These are phyloP conservation scores for Mallotus nudiflorus DNA, from an alignment of 345 rosid species.

Conservation along the genomic window DNA sequence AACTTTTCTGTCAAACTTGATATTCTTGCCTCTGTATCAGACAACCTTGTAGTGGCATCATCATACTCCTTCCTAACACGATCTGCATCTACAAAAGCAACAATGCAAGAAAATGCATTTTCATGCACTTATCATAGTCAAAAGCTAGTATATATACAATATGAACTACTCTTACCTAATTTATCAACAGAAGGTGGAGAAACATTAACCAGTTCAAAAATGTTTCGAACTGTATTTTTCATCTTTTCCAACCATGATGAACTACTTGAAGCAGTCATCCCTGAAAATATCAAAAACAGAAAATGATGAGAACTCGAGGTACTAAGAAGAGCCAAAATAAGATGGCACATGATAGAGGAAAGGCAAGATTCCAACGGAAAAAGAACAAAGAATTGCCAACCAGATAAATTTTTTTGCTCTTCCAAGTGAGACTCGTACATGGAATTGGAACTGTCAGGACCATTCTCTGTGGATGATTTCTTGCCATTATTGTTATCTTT, in stretches of 20 bases:
- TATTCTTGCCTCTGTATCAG: conserved; percentile 76
- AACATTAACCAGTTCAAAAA: conserved; percentile 55
- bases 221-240: neutral
- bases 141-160: neutral
- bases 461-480: conserved; percentile 8
- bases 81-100: conserved; percentile 63
- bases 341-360: too few species aligned
- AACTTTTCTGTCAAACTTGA: conserved; percentile 74
- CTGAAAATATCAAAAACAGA: conserved; percentile 27
- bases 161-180: conserved; percentile 45
- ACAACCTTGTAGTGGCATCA: conserved; percentile 62
- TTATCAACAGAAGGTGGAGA: conserved; percentile 67
- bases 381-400: too few species aligned
- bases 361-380: too few species aligned
- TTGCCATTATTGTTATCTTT: conserved; percentile 7
- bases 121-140: neutral
- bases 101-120: neutral
- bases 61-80: conserved; percentile 72
- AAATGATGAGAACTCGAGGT: neutral
- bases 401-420: neutral
- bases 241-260: conserved; percentile 80
- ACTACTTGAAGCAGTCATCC: conserved; percentile 35
- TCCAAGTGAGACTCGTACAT: neutral
- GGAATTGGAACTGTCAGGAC: neutral
- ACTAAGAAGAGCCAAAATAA: neutral